Evolutionary conservation across 176 grass and related monocot genomes (phyloP), one percentile per base, ranked within the genome.

Genomic region (Zoysia japonica): DNA sequence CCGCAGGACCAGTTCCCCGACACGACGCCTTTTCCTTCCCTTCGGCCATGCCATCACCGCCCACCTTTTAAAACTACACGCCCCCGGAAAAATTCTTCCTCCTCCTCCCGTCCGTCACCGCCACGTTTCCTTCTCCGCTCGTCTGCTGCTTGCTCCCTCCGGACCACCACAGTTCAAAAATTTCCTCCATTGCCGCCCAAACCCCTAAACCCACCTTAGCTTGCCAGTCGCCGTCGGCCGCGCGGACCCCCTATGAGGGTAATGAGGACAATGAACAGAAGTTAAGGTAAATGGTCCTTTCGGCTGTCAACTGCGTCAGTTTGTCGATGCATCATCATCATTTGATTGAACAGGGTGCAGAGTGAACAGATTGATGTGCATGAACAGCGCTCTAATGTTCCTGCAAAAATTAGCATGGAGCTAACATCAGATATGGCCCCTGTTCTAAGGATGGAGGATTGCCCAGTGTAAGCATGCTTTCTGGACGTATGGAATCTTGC

Each of bases 201-300:
- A 66, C 45, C 0, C 51, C 72, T 49, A 50, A 79, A 67, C 75
- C 67, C 76, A 61, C 5, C 53, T 50, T 89, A 89, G 68, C 51
- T 11, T 61, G 60, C 44, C 60, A 16, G 59, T 15, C 42, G 17
- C 28, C 28, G 28, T 28, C 28, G 28, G 28, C 28, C 28, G 28
- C 28, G 28, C 28, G 78, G 87, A 89, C n/a, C n/a, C n/a, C n/a
- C n/a, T 90, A 90, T 54, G 87, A 80, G 78, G 80, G 65, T 71
- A 85, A 89, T 65, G 84, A 83, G 76, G 74, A 91, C 84, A 74
- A 77, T 72, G 52, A 84, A 15, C 89, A 92, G n/a, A 84, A 66
- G 8, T 73, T 70, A 7, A 87, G 77, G 92, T 94, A 88, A 81
- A 48, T 59, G 41, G 67, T 67, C 40, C 19, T 55, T 83, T 66